Evolutionary conservation across 2,329 filamentous ascomycete genomes (phyloP).

Genomic region (Scedosporium aurantiacum): DNA sequence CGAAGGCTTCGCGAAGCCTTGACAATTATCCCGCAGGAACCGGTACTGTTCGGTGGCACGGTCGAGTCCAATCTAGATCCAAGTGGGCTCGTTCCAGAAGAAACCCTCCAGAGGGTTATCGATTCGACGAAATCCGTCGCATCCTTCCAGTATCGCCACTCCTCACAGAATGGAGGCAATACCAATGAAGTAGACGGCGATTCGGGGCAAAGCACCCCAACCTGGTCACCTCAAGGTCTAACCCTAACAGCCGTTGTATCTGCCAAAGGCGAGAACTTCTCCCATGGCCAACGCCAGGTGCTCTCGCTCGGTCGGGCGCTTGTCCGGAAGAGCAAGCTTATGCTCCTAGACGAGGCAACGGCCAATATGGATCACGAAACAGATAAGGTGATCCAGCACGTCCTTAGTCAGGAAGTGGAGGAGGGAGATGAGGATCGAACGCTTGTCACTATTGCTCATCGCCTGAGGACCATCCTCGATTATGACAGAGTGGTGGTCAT

Average conservation of each 20-base stretch:
- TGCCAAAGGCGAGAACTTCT: constrained; percentile 33
- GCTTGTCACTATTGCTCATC: constrained; percentile 38
- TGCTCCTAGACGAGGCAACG: constrained; percentile 39
- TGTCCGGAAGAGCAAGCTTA: constrained; percentile 32
- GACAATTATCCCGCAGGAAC: constrained; percentile 39
- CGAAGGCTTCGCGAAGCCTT: constrained; percentile 32
- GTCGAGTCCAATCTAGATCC: constrained; percentile 44
- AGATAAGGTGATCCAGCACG: constrained; percentile 33
- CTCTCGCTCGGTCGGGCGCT: constrained; percentile 35
- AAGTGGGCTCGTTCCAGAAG: constrained; percentile 35
- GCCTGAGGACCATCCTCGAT: constrained; percentile 38
- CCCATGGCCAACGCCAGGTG: constrained; percentile 37
- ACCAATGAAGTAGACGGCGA: constrained; percentile 11
- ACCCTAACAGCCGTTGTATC: constrained; percentile 28
- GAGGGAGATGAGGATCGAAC: constrained; percentile 30
- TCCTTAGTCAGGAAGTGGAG: constrained; percentile 34
- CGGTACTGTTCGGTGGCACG: constrained; percentile 34
- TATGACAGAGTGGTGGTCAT: constrained; percentile 40
- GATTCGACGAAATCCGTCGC: constrained; percentile 38
- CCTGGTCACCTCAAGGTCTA: constrained; percentile 15
- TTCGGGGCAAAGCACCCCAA: constrained; percentile 9
- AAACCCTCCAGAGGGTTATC: constrained; percentile 46
- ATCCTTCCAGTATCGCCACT: constrained; percentile 23
- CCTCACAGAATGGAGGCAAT: constrained; percentile 12
- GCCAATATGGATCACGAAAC: constrained; percentile 38